Conservation (phyloP, 352 stramenopile genomes). For the Phytophthora macrochlamydospora region DNA sequence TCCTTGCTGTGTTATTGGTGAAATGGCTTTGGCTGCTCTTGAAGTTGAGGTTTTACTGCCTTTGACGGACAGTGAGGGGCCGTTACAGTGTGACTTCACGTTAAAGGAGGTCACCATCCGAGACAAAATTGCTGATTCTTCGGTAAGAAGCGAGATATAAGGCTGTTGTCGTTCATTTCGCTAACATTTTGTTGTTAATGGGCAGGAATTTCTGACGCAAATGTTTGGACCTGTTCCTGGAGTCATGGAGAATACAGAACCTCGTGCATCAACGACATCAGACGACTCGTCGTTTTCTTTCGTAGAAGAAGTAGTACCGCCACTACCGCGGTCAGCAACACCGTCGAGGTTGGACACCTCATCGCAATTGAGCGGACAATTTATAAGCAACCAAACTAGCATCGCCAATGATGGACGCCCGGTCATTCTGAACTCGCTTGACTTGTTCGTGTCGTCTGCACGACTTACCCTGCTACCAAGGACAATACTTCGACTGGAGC, state of each 20-base stretch:
- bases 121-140: constrained; percentile 55
- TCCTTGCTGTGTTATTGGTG: constrained; percentile 42
- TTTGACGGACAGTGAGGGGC: constrained; percentile 6
- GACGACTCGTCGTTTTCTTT: constrained; percentile 37
- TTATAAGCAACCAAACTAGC: constrained; percentile 18
- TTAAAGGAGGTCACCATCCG: constrained; percentile 42
- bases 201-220: constrained; percentile 43
- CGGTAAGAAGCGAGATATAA: constrained; percentile 28
- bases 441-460: constrained; percentile 47
- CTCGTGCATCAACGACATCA: constrained; percentile 29
- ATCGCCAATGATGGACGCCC: constrained; percentile 7
- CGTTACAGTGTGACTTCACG: constrained; percentile 49
- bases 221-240: constrained; percentile 44
- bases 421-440: constrained; percentile 28
- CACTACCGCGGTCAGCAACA: constrained; percentile 14
- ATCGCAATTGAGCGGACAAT: constrained; percentile 35
- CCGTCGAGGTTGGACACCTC: constrained; percentile 26
- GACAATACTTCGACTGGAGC: constrained; percentile 57
- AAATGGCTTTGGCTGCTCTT: constrained; percentile 36
- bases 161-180: neutral
- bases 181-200: constrained; percentile 12
- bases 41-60: constrained; percentile 22
- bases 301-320: constrained; percentile 22
- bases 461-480: constrained; percentile 57
- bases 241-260: constrained; percentile 29